Evolutionary conservation across 768 basidiomycete species (phyloP).

Genomic region (Leccinum longicurvipes): DNA sequence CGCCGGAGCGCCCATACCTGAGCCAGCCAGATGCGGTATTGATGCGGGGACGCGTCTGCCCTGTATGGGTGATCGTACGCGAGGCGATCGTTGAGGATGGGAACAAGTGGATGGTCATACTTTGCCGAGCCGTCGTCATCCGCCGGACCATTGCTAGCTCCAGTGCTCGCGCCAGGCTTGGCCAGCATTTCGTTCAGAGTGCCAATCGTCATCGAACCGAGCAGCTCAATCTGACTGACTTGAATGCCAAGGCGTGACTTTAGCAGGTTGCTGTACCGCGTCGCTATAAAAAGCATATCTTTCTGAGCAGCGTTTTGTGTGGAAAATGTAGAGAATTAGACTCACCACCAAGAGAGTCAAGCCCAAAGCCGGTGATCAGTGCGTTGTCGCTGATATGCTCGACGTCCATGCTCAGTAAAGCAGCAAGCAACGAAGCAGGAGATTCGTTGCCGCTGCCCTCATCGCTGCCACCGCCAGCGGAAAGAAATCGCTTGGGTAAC

Average conservation of each 20-base stretch:
- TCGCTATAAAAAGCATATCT: slow-evolving; percentile 12
- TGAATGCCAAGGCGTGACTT: slow-evolving; percentile 26
- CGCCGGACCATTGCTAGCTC: neutral
- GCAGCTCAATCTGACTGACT: slow-evolving; percentile 23
- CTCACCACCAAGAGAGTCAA: slow-evolving; percentile 27
- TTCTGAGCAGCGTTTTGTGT: neutral
- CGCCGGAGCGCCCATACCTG: slow-evolving; percentile 18
- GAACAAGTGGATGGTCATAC: slow-evolving; percentile 28
- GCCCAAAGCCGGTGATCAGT: slow-evolving; percentile 27
- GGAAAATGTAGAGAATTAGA: neutral
- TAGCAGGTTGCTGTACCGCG: slow-evolving; percentile 30
- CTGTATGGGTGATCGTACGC: slow-evolving; percentile 32
- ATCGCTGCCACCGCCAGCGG: slow-evolving; percentile 8
- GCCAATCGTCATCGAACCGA: slow-evolving; percentile 24
- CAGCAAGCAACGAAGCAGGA: slow-evolving; percentile 25
- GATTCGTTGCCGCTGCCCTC: slow-evolving; percentile 17
- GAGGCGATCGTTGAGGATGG: slow-evolving; percentile 29
- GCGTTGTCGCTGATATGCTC: slow-evolving; percentile 31
- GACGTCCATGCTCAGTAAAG: slow-evolving; percentile 22
- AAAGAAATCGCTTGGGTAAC: slow-evolving; percentile 20
- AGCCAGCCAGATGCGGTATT: slow-evolving; percentile 32
- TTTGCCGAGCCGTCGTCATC: slow-evolving; percentile 25
- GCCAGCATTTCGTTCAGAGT: slow-evolving; percentile 25
- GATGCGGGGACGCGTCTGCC: slow-evolving; percentile 25
- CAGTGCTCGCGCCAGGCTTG: slow-evolving; percentile 14